These are phyloP conservation scores for Angomonas deanei DNA, from an alignment of 208 protist genomes.

Conservation along the genomic window DNA sequence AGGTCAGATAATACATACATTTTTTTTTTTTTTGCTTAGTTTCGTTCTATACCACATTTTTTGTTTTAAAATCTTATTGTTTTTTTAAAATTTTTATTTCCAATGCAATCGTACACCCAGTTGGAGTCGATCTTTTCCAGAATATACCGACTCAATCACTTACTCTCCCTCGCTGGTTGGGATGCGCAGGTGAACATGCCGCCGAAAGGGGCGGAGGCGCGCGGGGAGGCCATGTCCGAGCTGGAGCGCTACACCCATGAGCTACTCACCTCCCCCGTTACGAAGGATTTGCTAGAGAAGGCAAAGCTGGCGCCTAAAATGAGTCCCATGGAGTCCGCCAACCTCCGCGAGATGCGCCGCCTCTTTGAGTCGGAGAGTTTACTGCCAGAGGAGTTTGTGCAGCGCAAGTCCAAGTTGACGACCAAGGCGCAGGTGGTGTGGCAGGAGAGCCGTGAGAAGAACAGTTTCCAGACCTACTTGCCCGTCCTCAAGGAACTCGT, in stretches of 20 bases:
- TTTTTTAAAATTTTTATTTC: conserved; percentile 1
- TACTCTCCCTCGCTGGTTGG: conserved; percentile 50
- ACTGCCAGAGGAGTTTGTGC: conserved; percentile 53
- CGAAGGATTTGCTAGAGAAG: conserved; percentile 34
- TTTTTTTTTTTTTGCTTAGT: neutral
- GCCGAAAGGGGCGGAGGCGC: conserved; percentile 40
- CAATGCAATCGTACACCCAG: conserved; percentile 66
- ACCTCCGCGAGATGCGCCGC: conserved; percentile 67
- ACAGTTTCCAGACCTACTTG: conserved; percentile 64
- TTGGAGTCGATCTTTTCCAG: conserved; percentile 54
- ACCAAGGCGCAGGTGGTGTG: conserved; percentile 56
- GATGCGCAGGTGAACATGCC: conserved; percentile 81
- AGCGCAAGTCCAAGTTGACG: conserved; percentile 42
- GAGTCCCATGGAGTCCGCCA: conserved; percentile 35
- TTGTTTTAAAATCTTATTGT: neutral
- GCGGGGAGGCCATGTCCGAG: conserved; percentile 55
- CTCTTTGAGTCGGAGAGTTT: conserved; percentile 27
- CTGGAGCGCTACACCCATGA: conserved; percentile 35
- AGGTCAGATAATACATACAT: neutral
- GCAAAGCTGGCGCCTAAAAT: conserved; percentile 24
- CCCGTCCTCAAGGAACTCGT: conserved; percentile 75
- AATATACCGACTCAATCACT: conserved; percentile 50
- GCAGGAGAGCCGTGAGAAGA: conserved; percentile 53
- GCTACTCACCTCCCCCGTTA: conserved; percentile 40
- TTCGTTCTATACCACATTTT: neutral